Base-by-base conservation (phyloP, 257 asterid species). In the Primulina tabacum region DNA sequence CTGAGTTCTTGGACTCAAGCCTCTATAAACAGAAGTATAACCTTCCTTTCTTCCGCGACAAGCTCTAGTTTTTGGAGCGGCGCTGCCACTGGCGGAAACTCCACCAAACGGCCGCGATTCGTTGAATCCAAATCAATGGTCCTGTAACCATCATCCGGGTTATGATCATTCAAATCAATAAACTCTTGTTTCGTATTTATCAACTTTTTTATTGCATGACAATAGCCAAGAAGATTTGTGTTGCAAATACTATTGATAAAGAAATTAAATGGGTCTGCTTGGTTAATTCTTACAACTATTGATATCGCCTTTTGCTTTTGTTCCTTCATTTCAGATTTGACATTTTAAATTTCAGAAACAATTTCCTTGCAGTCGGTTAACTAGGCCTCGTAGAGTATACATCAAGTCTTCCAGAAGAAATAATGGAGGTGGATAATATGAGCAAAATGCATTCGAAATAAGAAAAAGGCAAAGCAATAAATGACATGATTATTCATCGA, bases 51-150 rank as follows among this genome's bases (percentile, higher is more conserved):
- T 7, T 21, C 24, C 24, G 56, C 56, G 7, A 5, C 20, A 16
- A 47, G 56, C 56, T 14, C 56, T 16, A 16, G 56, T 16, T 47
- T 47, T 16, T 47, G 56, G 20, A 16, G 56, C 56, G 56, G 56
- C 18, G 56, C 20, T 28, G 61, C 66, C 64, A 63, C 37, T 7
- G 58, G 64, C 62, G 38, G 68, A n/a, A 21, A 59, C 65, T 17
- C 67, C 28, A 47, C 61, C 17, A 52, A 17, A n/a, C n/a, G 61
- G 67, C 3, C 58, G 20, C 33, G 50, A 73, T 43, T 83, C 93
- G 6, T 75, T 16, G 72, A 71, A 62, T 60, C 79, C 81, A 6
- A 81, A 76, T 70, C 80, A 74, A 3, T 79, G 88, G 88, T 72
- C 82, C 5, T 65, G 77, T 43, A 75, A 61, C 57, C 64, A 77